Conservation (phyloP, 1,284 basidiomycete species). For the Austroboletus rostrupii region DNA sequence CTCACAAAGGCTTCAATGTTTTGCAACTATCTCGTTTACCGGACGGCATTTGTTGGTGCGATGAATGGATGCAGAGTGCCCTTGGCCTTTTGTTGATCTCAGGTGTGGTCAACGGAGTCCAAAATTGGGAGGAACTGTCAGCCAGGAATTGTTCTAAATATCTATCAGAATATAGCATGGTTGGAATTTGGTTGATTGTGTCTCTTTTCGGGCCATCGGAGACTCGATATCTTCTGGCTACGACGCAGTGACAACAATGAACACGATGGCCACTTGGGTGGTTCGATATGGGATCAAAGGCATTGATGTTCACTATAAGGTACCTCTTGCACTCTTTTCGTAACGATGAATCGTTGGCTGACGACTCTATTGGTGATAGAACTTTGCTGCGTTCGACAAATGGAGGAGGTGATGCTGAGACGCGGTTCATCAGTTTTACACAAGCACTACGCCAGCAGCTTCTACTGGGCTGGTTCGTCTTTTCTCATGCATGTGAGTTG, state of each 20-base stretch:
- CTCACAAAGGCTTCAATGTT: constrained; percentile 38
- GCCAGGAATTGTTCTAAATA: constrained; percentile 39
- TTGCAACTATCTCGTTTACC: constrained; percentile 24
- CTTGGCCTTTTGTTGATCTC: constrained; percentile 47
- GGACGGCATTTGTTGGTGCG: too few species aligned
- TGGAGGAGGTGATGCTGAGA: constrained; percentile 36
- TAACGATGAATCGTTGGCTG: background rate
- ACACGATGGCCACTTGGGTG: constrained; percentile 49
- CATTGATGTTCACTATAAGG: constrained; percentile 58
- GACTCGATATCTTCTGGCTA: constrained; percentile 42
- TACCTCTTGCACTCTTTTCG: constrained; percentile 3
- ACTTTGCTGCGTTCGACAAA: constrained; percentile 44
- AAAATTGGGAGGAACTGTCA: constrained; percentile 39
- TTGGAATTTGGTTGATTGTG: constrained; percentile 55
- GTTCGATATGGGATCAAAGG: constrained; percentile 52
- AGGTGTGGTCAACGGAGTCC: constrained; percentile 51
- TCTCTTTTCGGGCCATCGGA: constrained; percentile 49
- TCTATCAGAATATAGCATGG: constrained; percentile 48
- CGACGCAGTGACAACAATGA: constrained; percentile 39
- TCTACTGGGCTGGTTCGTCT: constrained; percentile 35
- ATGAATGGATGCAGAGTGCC: constrained; percentile 30
- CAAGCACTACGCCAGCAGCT: constrained; percentile 33
- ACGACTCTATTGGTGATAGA: constrained; percentile 27
- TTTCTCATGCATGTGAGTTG: constrained; percentile 38
- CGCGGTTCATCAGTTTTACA: constrained; percentile 45